Percentiles rank a stretch among this genome's conserved stretches.
Evolutionary conservation across 176 grass and related monocot species (phyloP).

Genomic region (Phoenix roebelenii): DNA sequence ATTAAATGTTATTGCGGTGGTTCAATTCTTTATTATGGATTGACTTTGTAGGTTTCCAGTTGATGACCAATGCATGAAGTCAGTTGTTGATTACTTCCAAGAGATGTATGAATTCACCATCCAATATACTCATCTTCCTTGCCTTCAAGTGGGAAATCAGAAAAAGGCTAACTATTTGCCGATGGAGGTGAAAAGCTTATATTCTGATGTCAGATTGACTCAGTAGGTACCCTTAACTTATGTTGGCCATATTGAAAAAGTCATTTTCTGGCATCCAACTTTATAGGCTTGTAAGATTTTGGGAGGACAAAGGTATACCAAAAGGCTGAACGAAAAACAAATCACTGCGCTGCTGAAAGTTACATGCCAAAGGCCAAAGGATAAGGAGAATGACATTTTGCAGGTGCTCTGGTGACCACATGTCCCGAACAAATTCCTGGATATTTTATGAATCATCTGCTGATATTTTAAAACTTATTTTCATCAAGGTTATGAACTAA

Average conservation of each 20-base stretch:
- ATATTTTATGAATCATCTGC: no score
- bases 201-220: slow-evolving; percentile 4
- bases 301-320: slow-evolving; percentile 46
- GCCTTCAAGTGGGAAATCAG: slow-evolving; percentile 51
- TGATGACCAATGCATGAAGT: slow-evolving; percentile 20
- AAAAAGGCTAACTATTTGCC: slow-evolving; percentile 55
- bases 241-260: neutral
- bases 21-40: neutral
- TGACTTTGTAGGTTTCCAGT: slow-evolving; percentile 8
- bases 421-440: no score
- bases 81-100: slow-evolving; percentile 42
- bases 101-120: slow-evolving; percentile 37
- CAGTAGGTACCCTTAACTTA: neutral
- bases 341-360: slow-evolving; percentile 16
- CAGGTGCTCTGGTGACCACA: slow-evolving; percentile 8
- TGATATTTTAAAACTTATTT: neutral
- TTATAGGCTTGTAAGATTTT: slow-evolving; percentile 58
- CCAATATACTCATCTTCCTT: slow-evolving; percentile 38
- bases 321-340: slow-evolving; percentile 35
- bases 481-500: neutral
- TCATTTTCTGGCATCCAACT: neutral
- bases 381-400: slow-evolving; percentile 23
- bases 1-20: no score
- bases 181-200: slow-evolving; percentile 50
- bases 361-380: slow-evolving; percentile 29